phyloP scores from a whole-genome alignment of 805 yeast genomes.

The Candida suzukii region DNA sequence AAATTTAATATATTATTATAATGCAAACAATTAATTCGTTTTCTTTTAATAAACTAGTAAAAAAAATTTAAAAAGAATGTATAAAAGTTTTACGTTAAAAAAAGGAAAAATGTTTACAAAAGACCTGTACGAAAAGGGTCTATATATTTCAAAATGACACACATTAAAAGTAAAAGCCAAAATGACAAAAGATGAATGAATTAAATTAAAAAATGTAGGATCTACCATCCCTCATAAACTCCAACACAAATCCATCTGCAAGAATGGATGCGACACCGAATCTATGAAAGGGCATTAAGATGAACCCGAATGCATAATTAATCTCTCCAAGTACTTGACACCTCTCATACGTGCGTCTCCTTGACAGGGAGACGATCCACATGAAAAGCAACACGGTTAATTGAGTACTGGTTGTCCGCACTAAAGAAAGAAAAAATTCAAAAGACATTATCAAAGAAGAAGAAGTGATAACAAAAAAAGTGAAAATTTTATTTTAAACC shows the following conservation, averaged over 20 bases:
- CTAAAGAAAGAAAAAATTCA: slow-evolving; percentile 19
- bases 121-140: background rate
- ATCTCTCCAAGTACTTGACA: slow-evolving; percentile 73
- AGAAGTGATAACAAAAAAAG: background rate
- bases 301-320: slow-evolving; percentile 38
- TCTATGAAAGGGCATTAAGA: slow-evolving; percentile 61
- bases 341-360: slow-evolving; percentile 33
- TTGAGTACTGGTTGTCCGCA: slow-evolving; percentile 70
- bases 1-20: too few species aligned
- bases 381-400: slow-evolving; percentile 65
- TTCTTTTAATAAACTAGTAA: too few species aligned
- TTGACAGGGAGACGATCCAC: slow-evolving; percentile 16
- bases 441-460: slow-evolving; percentile 5
- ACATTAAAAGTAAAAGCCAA: background rate
- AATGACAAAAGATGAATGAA: too few species aligned
- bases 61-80: too few species aligned
- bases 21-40: too few species aligned
- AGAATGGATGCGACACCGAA: slow-evolving; percentile 25
- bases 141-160: background rate
- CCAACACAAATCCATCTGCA: slow-evolving; percentile 31
- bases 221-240: slow-evolving; percentile 60
- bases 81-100: too few species aligned
- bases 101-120: too few species aligned
- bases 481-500: too few species aligned
- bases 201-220: slow-evolving; percentile 35